Conservation (phyloP, 768 basidiomycete genomes). For the Lactarius pseudohatsudake region DNA sequence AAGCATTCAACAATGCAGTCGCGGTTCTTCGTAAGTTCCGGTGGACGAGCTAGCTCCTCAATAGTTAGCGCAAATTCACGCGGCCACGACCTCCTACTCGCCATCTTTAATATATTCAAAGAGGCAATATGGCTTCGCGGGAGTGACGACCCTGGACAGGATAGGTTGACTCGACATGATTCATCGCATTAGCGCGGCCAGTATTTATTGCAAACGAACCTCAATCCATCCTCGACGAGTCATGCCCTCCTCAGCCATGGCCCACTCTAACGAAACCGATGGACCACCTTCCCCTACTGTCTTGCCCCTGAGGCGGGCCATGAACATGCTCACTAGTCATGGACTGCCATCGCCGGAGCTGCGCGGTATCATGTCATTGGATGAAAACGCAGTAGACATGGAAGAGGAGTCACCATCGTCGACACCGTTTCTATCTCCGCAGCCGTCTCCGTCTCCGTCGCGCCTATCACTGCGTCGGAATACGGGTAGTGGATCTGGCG, state of each 20-base stretch:
- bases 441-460: background rate
- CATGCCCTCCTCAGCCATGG: background rate
- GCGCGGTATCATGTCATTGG: background rate
- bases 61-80: constrained; percentile 6
- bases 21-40: background rate
- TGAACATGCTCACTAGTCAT: constrained; percentile 28
- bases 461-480: background rate
- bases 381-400: constrained; percentile 13
- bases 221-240: background rate
- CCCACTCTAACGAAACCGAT: background rate
- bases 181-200: background rate
- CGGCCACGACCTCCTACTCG: constrained; percentile 1
- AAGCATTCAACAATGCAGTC: background rate
- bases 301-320: constrained; percentile 28
- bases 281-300: background rate
- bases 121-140: background rate
- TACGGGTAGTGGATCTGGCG: background rate
- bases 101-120: constrained; percentile 12
- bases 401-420: constrained; percentile 14
- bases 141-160: background rate
- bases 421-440: constrained; percentile 9
- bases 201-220: constrained; percentile 6
- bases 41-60: background rate
- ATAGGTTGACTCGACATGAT: constrained; percentile 10
- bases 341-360: constrained; percentile 25